Conservation (phyloP, 371 early-diverging fungal genomes). For the Mortierella sp. region DNA sequence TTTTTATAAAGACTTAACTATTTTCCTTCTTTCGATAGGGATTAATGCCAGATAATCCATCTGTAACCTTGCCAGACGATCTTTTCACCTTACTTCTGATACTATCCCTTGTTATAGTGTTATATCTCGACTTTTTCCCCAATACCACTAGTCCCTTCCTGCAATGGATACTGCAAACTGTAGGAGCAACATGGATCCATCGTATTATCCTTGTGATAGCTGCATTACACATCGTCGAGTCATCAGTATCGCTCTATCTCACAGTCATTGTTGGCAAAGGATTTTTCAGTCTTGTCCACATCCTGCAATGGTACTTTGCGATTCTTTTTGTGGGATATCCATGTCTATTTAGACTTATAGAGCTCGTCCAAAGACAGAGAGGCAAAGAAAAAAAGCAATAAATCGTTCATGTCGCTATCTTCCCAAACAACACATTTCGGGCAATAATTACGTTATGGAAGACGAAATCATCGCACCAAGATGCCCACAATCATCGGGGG, state of each 20-base stretch:
- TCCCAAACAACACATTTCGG: too few relatives aligned
- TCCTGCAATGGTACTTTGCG: constrained; percentile 22
- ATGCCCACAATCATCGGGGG: too few relatives aligned
- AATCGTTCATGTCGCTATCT: too few relatives aligned
- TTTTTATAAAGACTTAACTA: not conserved
- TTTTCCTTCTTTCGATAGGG: constrained; percentile 5
- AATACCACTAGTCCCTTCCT: constrained; percentile 35
- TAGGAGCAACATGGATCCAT: constrained; percentile 25
- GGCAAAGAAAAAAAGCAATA: not conserved
- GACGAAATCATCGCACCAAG: too few relatives aligned
- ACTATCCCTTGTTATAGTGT: not conserved
- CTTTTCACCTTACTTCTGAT: not conserved
- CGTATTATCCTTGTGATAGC: constrained; percentile 5
- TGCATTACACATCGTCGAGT: constrained; percentile 21
- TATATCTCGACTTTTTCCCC: constrained; percentile 48
- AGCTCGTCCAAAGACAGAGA: not conserved
- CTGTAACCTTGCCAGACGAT: constrained; percentile 20
- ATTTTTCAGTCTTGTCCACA: constrained; percentile 21
- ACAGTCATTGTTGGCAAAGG: constrained; percentile 37
- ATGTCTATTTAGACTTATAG: constrained; percentile 7
- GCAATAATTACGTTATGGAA: too few relatives aligned
- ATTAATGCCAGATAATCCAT: constrained; percentile 40
- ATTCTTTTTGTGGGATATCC: constrained; percentile 35
- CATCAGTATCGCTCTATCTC: constrained; percentile 35
- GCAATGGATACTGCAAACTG: constrained; percentile 23